Evolutionary conservation across 805 yeast genomes (phyloP).

Genomic region (Cyberlindnera euphorbiiphila): DNA sequence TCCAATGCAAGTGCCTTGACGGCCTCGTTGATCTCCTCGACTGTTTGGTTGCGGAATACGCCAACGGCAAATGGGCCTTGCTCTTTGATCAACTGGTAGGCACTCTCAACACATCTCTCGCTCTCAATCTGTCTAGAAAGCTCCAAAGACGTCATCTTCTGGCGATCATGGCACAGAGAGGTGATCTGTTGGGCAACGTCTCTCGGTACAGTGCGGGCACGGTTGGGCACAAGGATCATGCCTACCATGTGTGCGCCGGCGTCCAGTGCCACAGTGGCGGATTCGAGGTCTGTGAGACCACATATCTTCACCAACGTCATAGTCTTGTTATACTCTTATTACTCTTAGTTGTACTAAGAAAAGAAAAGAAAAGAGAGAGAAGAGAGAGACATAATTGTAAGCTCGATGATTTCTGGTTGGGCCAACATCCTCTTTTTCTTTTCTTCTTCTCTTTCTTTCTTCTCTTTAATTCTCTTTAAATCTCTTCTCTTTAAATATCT

Average conservation of each 20-base stretch:
- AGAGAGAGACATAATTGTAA: not conserved
- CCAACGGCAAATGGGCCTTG: constrained; percentile 78
- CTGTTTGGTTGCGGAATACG: constrained; percentile 79
- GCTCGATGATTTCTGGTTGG: not conserved
- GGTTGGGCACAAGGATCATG: constrained; percentile 78
- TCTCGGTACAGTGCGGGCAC: constrained; percentile 63
- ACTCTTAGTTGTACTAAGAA: not conserved
- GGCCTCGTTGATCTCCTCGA: constrained; percentile 51
- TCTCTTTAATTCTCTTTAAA: too few relatives aligned
- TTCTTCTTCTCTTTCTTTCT: too few relatives aligned
- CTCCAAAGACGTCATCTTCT: constrained; percentile 3
- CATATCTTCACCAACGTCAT: constrained; percentile 71
- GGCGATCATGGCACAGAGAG: constrained; percentile 27
- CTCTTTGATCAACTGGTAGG: constrained; percentile 23
- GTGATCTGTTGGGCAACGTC: constrained; percentile 46
- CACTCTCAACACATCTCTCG: constrained; percentile 8
- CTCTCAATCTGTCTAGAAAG: constrained; percentile 6
- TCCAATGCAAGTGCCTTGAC: constrained; percentile 51
- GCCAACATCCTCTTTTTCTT: not conserved
- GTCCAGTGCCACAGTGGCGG: constrained; percentile 67
- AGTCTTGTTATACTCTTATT: too few relatives aligned
- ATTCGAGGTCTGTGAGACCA: constrained; percentile 66
- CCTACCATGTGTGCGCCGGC: constrained; percentile 79
- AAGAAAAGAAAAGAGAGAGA: not conserved
- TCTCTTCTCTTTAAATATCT: too few relatives aligned